Base-by-base conservation (phyloP, 306 rosid species). In the Delonix regia region DNA sequence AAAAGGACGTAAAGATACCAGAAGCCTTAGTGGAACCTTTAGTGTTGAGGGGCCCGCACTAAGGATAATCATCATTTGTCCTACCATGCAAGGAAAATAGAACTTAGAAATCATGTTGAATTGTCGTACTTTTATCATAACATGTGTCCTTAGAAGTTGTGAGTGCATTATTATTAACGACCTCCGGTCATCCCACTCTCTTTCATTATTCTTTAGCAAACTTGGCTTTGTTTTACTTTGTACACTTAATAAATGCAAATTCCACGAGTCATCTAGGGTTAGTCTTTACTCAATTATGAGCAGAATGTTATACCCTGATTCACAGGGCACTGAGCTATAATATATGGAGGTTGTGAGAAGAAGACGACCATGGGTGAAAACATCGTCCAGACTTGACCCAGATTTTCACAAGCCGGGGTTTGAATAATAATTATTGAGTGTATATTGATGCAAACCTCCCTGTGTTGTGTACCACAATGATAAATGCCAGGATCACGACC, bases 191-290 rank as follows among this genome's bases (percentile, higher is more conserved):
- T 64, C 70, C 47, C 47, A 62, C 72, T 76, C 51, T 30, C 25
- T 69, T 21, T 33, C 11, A 62, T 1, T 33, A 59, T 78, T 68
- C 76, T 77, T 84, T 75, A 82, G 76, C 78, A 41, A 62, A 45
- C 57, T 41, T 71, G 84, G 80, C 73, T 78, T 1, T 14, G 71
- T 67, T n/a, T n/a, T n/a, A 13, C 18, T 56, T 7, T 5, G 80
- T 71, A 67, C 21, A 61, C 87, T 86, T 71, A 80, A 88, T 88
- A 83, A 89, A 89, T 84, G 87, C 74, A 62, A 79, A 59, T 75
- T 80, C 82, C 57, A 24, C 64, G 1, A 33, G 72, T 10, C 24
- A 22, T 30, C 24, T 34, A 7, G 21, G 51, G 14, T 13, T 62
- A 61, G 81, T 71, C 78, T 61, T 52, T 25, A 72, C 69, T 72